Percentiles rank a stretch among this genome's conserved stretches.
These are phyloP conservation scores for Cinnamomum micranthum DNA, from an alignment of 164 flowering plant species.

Conservation along the genomic window DNA sequence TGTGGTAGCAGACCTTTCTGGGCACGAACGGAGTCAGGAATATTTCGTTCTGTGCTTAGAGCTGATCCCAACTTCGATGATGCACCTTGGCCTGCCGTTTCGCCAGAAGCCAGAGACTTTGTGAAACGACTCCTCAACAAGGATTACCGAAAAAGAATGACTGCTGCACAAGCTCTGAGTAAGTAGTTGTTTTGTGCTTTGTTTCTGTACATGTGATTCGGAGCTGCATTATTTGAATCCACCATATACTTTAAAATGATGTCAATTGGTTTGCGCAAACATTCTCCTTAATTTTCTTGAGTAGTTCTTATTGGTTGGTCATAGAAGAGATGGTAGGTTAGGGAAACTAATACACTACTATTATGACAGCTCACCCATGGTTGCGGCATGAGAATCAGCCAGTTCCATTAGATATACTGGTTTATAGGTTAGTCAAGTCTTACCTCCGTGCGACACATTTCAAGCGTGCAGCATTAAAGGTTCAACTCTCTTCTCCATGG, in stretches of 20 bases:
- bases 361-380: constrained; percentile 92
- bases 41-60: constrained; percentile 90
- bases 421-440: constrained; percentile 81
- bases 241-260: neutral
- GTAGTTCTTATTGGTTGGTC: neutral
- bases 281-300: neutral
- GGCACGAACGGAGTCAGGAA: constrained; percentile 99
- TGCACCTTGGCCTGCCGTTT: constrained; percentile 59
- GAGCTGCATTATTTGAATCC: neutral
- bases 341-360: constrained; percentile 4
- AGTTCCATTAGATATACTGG: constrained; percentile 72
- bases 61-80: constrained; percentile 95
- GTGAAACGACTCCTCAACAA: constrained; percentile 55
- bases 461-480: constrained; percentile 89
- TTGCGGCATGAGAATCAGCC: constrained; percentile 47
- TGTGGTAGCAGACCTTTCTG: constrained; percentile 99
- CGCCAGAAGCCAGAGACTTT: constrained; percentile 61
- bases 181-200: constrained; percentile 17
- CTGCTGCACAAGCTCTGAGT: constrained; percentile 65
- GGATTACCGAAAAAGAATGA: constrained; percentile 68
- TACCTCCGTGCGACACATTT: constrained; percentile 84
- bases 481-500: neutral
- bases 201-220: neutral
- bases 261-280: neutral
- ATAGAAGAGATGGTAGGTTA: neutral